Base-by-base conservation (phyloP, 164 flowering plant genomes). In the Euptelea pleiosperma region DNA sequence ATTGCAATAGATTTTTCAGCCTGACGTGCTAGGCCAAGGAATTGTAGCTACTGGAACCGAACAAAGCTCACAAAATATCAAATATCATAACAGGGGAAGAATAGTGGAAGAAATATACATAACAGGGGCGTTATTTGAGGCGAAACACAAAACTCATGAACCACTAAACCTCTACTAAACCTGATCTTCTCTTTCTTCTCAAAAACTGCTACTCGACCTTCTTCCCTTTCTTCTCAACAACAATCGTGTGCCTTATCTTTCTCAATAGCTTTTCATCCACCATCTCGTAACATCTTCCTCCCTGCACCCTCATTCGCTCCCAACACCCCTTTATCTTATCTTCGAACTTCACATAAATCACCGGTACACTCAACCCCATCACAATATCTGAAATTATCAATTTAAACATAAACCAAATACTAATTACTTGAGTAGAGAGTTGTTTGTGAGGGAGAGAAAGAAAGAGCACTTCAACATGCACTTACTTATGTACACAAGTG, bases 401-500 rank as follows among this genome's bases (percentile, higher is more conserved):
- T n/a, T n/a, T n/a, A n/a, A n/a, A n/a, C n/a, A n/a, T n/a, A n/a
- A n/a, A n/a, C n/a, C n/a, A n/a, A n/a, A n/a, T n/a, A n/a, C n/a
- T n/a, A n/a, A n/a, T n/a, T n/a, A n/a, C n/a, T n/a, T n/a, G n/a
- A n/a, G n/a, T n/a, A n/a, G n/a, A n/a, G n/a, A n/a, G n/a, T n/a
- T n/a, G n/a, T n/a, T n/a, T n/a, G n/a, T n/a, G n/a, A n/a, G n/a
- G n/a, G n/a, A n/a, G n/a, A n/a, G n/a, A n/a, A n/a, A n/a, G n/a
- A n/a, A n/a, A n/a, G n/a, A n/a, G n/a, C n/a, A n/a, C n/a, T n/a
- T n/a, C n/a, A n/a, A n/a, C n/a, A n/a, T n/a, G n/a, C 25, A 24
- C 57, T 35, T 72, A 75, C 88, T 82, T 24, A 47, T 57, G 58
- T 74, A 76, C 33, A 67, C 52, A 41, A 84, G 70, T 19, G 86